phyloP scores from a whole-genome alignment of 805 yeast genomes.

The Saccharomycopsis vini region DNA sequence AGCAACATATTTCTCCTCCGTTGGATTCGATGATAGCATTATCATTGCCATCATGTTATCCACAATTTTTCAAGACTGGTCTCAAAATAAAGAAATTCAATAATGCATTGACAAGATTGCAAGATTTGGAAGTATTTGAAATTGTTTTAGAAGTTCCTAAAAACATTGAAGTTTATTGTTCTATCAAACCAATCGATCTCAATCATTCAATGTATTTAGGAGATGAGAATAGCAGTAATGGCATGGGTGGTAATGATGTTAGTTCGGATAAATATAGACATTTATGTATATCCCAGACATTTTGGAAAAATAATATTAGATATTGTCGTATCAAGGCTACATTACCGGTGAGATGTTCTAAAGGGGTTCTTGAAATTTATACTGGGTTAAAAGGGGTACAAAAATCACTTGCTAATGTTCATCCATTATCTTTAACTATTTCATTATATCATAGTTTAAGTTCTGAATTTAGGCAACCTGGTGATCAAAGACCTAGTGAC shows the following conservation, averaged over 20 bases:
- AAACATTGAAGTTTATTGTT: constrained; percentile 58
- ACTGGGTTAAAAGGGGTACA: constrained; percentile 59
- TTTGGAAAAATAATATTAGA: constrained; percentile 57
- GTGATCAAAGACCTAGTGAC: not conserved
- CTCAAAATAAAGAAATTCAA: constrained; percentile 60
- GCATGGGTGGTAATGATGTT: not conserved
- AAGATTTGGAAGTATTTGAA: constrained; percentile 73
- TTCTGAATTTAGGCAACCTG: not conserved
- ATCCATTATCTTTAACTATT: constrained; percentile 63
- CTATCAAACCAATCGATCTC: constrained; percentile 40
- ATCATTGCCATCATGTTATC: constrained; percentile 78
- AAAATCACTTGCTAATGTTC: constrained; percentile 45
- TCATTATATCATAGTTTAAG: constrained; percentile 56
- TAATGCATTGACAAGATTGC: constrained; percentile 63
- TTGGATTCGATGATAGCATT: constrained; percentile 69
- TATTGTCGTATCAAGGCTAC: constrained; percentile 72
- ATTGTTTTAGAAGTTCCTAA: constrained; percentile 64
- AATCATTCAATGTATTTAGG: not conserved
- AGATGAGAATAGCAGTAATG: not conserved
- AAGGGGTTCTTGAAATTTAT: constrained; percentile 70
- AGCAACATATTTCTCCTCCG: constrained; percentile 84
- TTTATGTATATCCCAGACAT: constrained; percentile 67
- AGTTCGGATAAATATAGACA: constrained; percentile 33
- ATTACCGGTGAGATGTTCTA: constrained; percentile 57
- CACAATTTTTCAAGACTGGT: constrained; percentile 58